Evolutionary conservation across 2,329 filamentous ascomycete genomes (phyloP), one percentile per base, ranked within the genome.

Genomic region (Metarhizium album): DNA sequence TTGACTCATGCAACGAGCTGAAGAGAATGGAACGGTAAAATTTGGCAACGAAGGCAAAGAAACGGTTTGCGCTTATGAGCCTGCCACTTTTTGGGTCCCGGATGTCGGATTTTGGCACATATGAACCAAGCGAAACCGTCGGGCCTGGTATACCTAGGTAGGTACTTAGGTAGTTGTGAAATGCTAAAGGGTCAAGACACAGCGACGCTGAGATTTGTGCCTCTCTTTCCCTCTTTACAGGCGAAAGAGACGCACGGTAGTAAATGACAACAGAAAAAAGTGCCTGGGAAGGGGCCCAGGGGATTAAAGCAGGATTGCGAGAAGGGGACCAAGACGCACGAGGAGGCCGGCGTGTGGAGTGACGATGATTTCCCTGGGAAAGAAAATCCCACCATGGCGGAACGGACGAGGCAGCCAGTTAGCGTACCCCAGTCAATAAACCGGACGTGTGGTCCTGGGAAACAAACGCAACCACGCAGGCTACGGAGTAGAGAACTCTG

Each of bases 381-480:
- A 20, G 40, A 49, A 51, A 53, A 47, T 53, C 48, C 52, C 46
- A 51, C 48, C 45, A 48, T 14, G 46, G 37, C 52, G 52, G 52
- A 43, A 53, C 42, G 23, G 29, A 24, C 42, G 33, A 16, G 47
- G 42, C 31, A 20, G 22, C 40, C 6, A 43, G 40, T 14, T 43
- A 20, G 40, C 22, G 11, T 24, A 13, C 37, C 27, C 18, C 46
- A 27, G 35, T 48, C 23, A 2, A 29, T 48, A 48, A 20, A 48
- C 24, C 14, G 22, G 47, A 48, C 29, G 46, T 24, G 24, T 48
- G 24, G 24, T 16, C 37, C 37, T 33, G 24, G 38, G 5, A 29
- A 48, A 48, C 38, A 29, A 48, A 48, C 40, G 40, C 40, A 37
- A 23, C 27, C 38, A 35, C n/a, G 31, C 38, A 35, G 47, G 35